A percentile compares a stretch with the other conserved stretches of the same genome.
Evolutionary conservation across 768 basidiomycete genomes (phyloP).

Genomic region (Rhodotorula toruloides): DNA sequence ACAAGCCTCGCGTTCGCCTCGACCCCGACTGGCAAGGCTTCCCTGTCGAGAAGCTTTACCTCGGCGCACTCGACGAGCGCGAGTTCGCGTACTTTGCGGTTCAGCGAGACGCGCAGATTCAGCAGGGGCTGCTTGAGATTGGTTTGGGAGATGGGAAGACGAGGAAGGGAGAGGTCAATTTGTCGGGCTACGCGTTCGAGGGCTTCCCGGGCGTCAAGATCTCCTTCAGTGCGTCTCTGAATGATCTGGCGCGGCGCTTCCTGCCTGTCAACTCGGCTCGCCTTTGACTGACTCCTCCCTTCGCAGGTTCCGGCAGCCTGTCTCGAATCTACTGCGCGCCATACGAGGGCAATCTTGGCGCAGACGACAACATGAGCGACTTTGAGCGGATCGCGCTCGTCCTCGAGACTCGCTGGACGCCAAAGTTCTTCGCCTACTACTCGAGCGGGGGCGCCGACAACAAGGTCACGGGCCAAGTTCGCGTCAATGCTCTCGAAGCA

Average conservation of each 20-base stretch:
- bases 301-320: neutral
- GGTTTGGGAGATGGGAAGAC: neutral
- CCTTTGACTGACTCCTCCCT: too few species aligned
- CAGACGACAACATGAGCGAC: neutral
- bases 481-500: slow-evolving; percentile 14
- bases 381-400: neutral
- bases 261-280: too few species aligned
- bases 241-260: too few species aligned
- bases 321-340: neutral
- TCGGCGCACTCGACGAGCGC: slow-evolving; percentile 23
- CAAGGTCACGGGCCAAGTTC: neutral
- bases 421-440: slow-evolving; percentile 2
- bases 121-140: slow-evolving; percentile 5
- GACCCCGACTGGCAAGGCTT: slow-evolving; percentile 9
- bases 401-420: slow-evolving; percentile 9
- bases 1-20: neutral
- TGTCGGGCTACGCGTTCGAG: slow-evolving; percentile 3
- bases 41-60: neutral
- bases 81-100: neutral
- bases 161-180: neutral
- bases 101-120: neutral
- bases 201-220: neutral
- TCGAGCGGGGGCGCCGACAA: too few species aligned
- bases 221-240: neutral
- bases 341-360: neutral